Conservation (phyloP, 2,329 filamentous ascomycete species). For the Alternaria arbusti region DNA sequence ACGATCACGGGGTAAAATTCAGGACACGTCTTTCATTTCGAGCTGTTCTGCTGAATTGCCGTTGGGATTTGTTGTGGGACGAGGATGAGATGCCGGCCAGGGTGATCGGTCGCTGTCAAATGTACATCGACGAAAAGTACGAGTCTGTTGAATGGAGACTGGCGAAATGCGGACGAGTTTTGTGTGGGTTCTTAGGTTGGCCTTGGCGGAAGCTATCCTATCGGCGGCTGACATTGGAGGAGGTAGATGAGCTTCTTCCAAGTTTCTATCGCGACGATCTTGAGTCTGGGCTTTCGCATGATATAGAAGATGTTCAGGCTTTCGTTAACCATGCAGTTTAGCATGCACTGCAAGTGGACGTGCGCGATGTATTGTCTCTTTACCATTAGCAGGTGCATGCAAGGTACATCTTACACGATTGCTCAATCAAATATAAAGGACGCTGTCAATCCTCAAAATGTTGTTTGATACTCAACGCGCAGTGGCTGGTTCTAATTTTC, state of each 20-base stretch:
- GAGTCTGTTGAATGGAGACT: background rate
- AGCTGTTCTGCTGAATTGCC: background rate
- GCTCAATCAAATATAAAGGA: background rate
- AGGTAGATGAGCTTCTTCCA: background rate
- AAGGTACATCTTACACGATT: background rate
- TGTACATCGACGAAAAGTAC: background rate
- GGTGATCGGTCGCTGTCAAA: background rate
- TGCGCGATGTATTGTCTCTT: background rate
- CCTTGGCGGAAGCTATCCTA: background rate
- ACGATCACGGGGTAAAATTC: constrained; percentile 3
- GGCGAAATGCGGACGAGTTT: background rate
- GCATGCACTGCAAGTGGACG: background rate
- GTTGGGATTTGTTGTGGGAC: background rate
- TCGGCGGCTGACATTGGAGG: background rate
- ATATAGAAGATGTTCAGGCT: background rate
- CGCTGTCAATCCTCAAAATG: background rate
- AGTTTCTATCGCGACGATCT: background rate
- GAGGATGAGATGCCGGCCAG: background rate
- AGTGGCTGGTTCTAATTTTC: background rate
- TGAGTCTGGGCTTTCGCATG: background rate
- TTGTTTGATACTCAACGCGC: background rate
- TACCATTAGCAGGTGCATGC: background rate
- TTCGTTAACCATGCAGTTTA: background rate
- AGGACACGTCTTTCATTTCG: background rate
- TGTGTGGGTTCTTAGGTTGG: background rate